These are phyloP conservation scores for Fragaria iinumae DNA, from an alignment of 306 rosid species.

Conservation along the genomic window DNA sequence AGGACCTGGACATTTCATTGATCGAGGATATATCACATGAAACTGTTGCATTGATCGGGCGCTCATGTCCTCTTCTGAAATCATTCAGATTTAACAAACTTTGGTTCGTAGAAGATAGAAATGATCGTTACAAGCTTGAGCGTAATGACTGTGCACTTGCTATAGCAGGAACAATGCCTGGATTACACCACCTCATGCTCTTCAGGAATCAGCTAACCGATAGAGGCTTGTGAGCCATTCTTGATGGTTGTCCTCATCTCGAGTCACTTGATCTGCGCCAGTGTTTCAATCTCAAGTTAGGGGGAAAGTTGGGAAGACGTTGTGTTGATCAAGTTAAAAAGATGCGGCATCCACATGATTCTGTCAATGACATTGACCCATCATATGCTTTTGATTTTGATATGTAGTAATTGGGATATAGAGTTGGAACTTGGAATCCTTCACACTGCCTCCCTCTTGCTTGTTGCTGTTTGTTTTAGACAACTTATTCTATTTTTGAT, in stretches of 20 bases:
- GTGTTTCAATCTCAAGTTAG: slow-evolving; percentile 41
- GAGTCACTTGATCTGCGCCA: slow-evolving; percentile 53
- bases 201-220: slow-evolving; percentile 47
- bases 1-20: slow-evolving; percentile 50
- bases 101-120: slow-evolving; percentile 21
- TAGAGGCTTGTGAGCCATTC: slow-evolving; percentile 48
- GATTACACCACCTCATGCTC: slow-evolving; percentile 47
- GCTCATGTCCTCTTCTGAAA: slow-evolving; percentile 40
- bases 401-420: neutral
- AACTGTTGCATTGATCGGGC: slow-evolving; percentile 41
- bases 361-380: slow-evolving; percentile 29
- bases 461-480: neutral
- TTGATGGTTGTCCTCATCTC: slow-evolving; percentile 50
- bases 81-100: slow-evolving; percentile 34
- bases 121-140: neutral
- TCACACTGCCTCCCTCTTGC: neutral
- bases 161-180: slow-evolving; percentile 47
- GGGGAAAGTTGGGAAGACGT: slow-evolving; percentile 30
- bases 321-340: slow-evolving; percentile 42
- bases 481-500: neutral
- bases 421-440: neutral
- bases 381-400: neutral
- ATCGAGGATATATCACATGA: slow-evolving; percentile 17
- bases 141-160: slow-evolving; percentile 29
- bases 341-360: slow-evolving; percentile 39